Evolutionary conservation across 2,329 filamentous ascomycete genomes (phyloP).

Genomic region (Juglanconis oblonga): DNA sequence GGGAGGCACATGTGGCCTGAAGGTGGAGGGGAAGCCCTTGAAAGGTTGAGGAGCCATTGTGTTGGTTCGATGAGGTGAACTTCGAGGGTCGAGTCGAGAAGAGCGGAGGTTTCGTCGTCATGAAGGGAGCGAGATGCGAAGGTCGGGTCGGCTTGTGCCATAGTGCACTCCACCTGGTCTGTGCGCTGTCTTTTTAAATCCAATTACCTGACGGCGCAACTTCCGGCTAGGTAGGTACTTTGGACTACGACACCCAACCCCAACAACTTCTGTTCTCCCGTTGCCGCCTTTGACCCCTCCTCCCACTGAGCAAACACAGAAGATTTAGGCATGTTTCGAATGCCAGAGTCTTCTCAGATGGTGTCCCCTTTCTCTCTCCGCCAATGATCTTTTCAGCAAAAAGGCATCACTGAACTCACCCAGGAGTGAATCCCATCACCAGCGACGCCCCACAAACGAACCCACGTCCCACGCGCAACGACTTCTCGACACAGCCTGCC

Average conservation of each 20-base stretch:
- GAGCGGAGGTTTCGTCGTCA: not conserved
- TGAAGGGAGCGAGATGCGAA: not conserved
- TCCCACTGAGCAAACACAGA: not conserved
- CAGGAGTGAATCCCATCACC: not conserved
- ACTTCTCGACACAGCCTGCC: not conserved
- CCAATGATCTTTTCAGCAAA: not conserved
- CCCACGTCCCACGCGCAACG: not conserved
- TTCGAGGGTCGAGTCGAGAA: not conserved
- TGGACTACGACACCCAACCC: not conserved
- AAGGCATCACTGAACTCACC: not conserved
- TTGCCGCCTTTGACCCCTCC: not conserved
- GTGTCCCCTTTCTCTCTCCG: not conserved
- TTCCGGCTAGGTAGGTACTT: not conserved
- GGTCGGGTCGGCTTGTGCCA: not conserved
- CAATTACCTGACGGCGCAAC: not conserved
- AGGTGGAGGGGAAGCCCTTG: constrained; percentile 23
- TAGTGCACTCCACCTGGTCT: not conserved
- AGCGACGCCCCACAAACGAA: not conserved
- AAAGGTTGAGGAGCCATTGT: constrained; percentile 33
- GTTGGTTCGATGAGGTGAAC: not conserved
- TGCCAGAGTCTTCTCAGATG: not conserved
- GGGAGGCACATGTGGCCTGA: constrained; percentile 45
- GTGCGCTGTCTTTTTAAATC: not conserved
- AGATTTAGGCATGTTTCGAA: not conserved
- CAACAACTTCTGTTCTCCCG: not conserved